Conservation (phyloP, 1,139 yeast genomes). For the Scheffersomyces cryptocercus region DNA sequence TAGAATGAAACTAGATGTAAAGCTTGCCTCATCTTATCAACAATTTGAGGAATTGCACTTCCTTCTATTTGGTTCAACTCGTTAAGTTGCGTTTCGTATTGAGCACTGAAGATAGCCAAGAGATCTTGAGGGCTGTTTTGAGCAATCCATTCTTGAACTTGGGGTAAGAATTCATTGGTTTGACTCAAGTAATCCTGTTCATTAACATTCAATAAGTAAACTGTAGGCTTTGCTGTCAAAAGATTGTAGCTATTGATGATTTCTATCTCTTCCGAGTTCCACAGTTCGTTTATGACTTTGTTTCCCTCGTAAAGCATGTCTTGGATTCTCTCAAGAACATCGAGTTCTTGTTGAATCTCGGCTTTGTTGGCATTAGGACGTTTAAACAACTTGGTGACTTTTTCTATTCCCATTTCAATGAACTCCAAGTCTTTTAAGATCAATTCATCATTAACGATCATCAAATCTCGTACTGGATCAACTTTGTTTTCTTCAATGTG, state of each 20-base stretch:
- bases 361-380: slow-evolving; percentile 32
- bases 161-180: slow-evolving; percentile 44
- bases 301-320: slow-evolving; percentile 60
- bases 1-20: slow-evolving; percentile 79
- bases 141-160: slow-evolving; percentile 53
- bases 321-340: slow-evolving; percentile 48
- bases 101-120: slow-evolving; percentile 60
- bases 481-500: slow-evolving; percentile 63
- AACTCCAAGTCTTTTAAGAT: slow-evolving; percentile 72
- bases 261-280: slow-evolving; percentile 58
- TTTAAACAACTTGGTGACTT: slow-evolving; percentile 42
- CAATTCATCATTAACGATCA: slow-evolving; percentile 70
- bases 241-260: slow-evolving; percentile 60
- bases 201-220: slow-evolving; percentile 60
- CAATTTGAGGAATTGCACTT: slow-evolving; percentile 48
- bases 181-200: slow-evolving; percentile 52
- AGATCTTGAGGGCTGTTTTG: slow-evolving; percentile 58
- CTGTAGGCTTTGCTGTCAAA: slow-evolving; percentile 70
- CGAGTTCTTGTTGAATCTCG: slow-evolving; percentile 41
- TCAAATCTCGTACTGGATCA: slow-evolving; percentile 70
- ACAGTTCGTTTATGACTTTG: slow-evolving; percentile 41
- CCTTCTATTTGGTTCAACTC: slow-evolving; percentile 15
- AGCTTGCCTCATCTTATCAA: slow-evolving; percentile 64
- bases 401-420: slow-evolving; percentile 56
- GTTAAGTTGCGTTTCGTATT: slow-evolving; percentile 49